phyloP scores from a whole-genome alignment of 2,329 filamentous ascomycete genomes.

The Sporothrix schenckii region DNA sequence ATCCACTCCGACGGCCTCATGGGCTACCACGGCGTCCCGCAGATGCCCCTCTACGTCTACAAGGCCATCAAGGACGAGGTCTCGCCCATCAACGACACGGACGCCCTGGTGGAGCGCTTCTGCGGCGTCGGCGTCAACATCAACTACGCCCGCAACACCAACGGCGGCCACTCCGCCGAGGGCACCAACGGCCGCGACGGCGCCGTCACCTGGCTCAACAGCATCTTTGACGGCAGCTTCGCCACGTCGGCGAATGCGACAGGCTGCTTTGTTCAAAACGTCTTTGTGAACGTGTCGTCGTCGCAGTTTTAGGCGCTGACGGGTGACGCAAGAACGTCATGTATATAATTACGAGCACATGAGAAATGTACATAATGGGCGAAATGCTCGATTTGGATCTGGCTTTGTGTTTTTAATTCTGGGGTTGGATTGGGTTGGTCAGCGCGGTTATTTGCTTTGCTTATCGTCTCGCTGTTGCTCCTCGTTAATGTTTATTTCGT shows the following conservation, averaged over 20 bases:
- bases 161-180: conserved; percentile 48
- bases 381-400: too few species aligned
- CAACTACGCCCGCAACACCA: conserved; percentile 48
- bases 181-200: conserved; percentile 36
- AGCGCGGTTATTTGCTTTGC: too few species aligned
- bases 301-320: conserved; percentile 20
- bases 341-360: too few species aligned
- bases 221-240: conserved; percentile 35
- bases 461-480: too few species aligned
- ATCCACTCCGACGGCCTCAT: conserved; percentile 43
- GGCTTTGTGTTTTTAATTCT: too few species aligned
- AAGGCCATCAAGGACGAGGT: conserved; percentile 52
- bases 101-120: conserved; percentile 38
- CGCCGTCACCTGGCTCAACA: conserved; percentile 38
- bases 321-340: too few species aligned
- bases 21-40: conserved; percentile 48
- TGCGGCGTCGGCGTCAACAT: conserved; percentile 50
- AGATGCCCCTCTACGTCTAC: conserved; percentile 52
- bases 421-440: too few species aligned
- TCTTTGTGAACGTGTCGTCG: conserved; percentile 31
- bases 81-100: conserved; percentile 47
- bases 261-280: conserved; percentile 32
- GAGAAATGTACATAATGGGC: too few species aligned
- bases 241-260: conserved; percentile 25
- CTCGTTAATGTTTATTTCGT: too few species aligned